Evolutionary conservation across 805 yeast species (phyloP).

Genomic region (Zygosaccharomyces pseudorouxii): DNA sequence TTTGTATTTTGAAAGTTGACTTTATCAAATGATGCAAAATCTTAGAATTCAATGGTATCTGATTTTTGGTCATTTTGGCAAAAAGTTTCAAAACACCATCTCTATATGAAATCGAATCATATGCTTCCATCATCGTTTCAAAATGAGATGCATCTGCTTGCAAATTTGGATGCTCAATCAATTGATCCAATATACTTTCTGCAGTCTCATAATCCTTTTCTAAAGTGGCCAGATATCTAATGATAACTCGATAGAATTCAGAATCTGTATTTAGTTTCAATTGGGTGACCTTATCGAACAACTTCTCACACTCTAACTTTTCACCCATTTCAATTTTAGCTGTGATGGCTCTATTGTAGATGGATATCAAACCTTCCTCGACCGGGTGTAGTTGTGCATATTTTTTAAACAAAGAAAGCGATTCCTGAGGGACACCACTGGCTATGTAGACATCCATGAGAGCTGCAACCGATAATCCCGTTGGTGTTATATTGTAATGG

Average conservation of each 20-base stretch:
- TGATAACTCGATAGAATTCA: slow-evolving; percentile 24
- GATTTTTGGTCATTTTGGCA: slow-evolving; percentile 24
- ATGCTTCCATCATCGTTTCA: slow-evolving; percentile 31
- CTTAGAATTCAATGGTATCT: slow-evolving; percentile 25
- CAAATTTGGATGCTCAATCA: slow-evolving; percentile 17
- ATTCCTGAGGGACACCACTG: slow-evolving; percentile 18
- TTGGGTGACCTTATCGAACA: slow-evolving; percentile 16
- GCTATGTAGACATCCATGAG: slow-evolving; percentile 29
- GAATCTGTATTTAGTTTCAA: slow-evolving; percentile 15
- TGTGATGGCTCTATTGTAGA: slow-evolving; percentile 25
- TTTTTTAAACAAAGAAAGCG: slow-evolving; percentile 21
- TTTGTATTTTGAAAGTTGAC: slow-evolving; percentile 30
- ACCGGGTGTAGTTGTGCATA: slow-evolving; percentile 10
- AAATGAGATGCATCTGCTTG: slow-evolving; percentile 27
- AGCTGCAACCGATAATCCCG: slow-evolving; percentile 24
- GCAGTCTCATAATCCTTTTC: slow-evolving; percentile 23
- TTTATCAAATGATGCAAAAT: slow-evolving; percentile 31
- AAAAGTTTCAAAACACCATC: slow-evolving; percentile 30
- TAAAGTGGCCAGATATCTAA: slow-evolving; percentile 17
- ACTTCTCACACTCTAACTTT: slow-evolving; percentile 16
- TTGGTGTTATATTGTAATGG: slow-evolving; percentile 29
- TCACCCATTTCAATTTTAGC: slow-evolving; percentile 20
- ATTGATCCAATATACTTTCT: slow-evolving; percentile 18
- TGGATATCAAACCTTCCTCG: slow-evolving; percentile 9
- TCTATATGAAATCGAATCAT: slow-evolving; percentile 25